Evolutionary conservation across 2,329 filamentous ascomycete genomes (phyloP).

Genomic region (Cladobotryum mycophilum): DNA sequence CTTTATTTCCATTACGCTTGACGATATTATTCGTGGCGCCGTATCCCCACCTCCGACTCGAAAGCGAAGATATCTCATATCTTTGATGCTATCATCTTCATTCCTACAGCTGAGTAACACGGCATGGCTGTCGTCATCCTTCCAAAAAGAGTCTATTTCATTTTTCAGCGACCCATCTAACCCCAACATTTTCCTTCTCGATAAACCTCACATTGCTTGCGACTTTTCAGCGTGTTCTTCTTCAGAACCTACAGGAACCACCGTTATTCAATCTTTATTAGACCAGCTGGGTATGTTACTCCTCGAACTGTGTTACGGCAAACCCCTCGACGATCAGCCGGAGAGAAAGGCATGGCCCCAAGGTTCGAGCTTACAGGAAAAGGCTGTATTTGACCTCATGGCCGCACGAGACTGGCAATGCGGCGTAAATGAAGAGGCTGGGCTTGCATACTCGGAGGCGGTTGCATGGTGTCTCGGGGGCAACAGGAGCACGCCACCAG

Average conservation of each 20-base stretch:
- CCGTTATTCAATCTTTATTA: too few relatives aligned
- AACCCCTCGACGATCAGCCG: background rate
- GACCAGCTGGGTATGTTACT: background rate
- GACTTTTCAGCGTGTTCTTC: background rate
- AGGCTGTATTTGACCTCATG: slow-evolving; percentile 2
- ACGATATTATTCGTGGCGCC: slow-evolving; percentile 3
- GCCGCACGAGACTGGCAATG: slow-evolving; percentile 6
- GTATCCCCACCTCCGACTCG: slow-evolving; percentile 10
- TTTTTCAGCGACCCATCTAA: background rate
- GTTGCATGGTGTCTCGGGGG: slow-evolving; percentile 5
- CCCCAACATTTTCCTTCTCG: background rate
- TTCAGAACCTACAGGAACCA: too few relatives aligned
- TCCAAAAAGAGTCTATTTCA: slow-evolving; percentile 16
- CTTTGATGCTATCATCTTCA: slow-evolving; percentile 20
- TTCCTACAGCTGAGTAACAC: slow-evolving; percentile 22
- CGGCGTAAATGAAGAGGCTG: slow-evolving; percentile 2
- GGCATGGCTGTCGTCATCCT: slow-evolving; percentile 16
- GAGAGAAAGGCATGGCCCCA: background rate
- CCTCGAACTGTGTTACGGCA: background rate
- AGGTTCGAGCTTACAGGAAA: background rate
- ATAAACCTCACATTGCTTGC: background rate
- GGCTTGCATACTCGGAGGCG: slow-evolving; percentile 4
- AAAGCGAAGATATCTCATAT: slow-evolving; percentile 16
- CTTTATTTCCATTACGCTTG: slow-evolving; percentile 1
- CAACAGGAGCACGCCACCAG: background rate